Evolutionary conservation across 2,329 filamentous ascomycete species (phyloP).

Genomic region (Rhynchosporium secalis): DNA sequence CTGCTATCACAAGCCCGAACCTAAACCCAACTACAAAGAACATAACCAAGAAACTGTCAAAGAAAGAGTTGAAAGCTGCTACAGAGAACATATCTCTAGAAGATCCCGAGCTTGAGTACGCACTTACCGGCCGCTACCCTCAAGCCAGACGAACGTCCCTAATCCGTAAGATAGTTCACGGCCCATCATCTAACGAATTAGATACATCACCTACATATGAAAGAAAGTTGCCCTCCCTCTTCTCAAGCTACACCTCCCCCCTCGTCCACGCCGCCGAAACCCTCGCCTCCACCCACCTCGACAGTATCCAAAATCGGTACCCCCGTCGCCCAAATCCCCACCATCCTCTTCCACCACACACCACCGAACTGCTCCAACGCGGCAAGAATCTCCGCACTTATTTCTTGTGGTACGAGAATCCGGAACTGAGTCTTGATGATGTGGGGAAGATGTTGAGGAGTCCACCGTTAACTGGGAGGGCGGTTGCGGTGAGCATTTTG

Average conservation of each 20-base stretch:
- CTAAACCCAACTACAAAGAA: background rate
- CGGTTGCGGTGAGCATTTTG: conserved; percentile 60
- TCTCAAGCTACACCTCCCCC: conserved; percentile 11
- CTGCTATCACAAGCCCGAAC: background rate
- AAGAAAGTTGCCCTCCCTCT: background rate
- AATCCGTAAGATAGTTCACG: background rate
- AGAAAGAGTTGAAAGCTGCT: conserved; percentile 16
- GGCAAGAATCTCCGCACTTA: conserved; percentile 48
- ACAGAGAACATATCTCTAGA: conserved; percentile 32
- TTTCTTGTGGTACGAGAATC: conserved; percentile 60
- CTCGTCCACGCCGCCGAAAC: conserved; percentile 10
- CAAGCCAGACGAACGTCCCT: conserved; percentile 1
- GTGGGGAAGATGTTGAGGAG: conserved; percentile 59
- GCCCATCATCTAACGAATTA: background rate
- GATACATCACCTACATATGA: background rate
- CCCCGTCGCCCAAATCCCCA: conserved; percentile 23
- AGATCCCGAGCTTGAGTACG: conserved; percentile 29
- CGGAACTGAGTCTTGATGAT: conserved; percentile 48
- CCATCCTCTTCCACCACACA: conserved; percentile 14
- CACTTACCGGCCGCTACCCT: background rate
- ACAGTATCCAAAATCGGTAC: conserved; percentile 28
- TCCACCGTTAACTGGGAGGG: conserved; percentile 57
- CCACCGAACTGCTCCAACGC: background rate
- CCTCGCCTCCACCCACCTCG: conserved; percentile 18
- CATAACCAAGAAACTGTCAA: conserved; percentile 10